Evolutionary conservation across 1,139 yeast species (phyloP), one percentile per base, ranked within the genome.

Genomic region (Kodamaea arcana): DNA sequence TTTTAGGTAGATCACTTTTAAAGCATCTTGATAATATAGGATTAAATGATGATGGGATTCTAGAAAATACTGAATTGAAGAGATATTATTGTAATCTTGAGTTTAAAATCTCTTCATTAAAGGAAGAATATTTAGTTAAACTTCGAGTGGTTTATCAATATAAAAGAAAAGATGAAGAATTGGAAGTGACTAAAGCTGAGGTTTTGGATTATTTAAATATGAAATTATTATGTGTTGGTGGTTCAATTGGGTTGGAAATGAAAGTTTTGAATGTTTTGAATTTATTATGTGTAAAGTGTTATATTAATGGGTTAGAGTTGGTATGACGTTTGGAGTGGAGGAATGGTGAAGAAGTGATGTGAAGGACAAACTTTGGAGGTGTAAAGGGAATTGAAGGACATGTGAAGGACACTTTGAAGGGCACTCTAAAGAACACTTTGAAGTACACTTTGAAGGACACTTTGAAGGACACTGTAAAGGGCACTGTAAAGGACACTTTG

Each of bases 281-380:
- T 12, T 37, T 44, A 37, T 27, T 27, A 11, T 33, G 27, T 11
- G 17, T 34, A 17, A 17, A 27, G 22, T 44, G 47, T 28, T 30
- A 18, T 13, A 37, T 44, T 15, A 31, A 41, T 29, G 46, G 44
- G 7, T 20, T 36, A n/a, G 39, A 35, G 29, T 27, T 35, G 29
- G 35, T 33, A n/a, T 17, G 4, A 25, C 17, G 17, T 25, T 41
- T 16, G 40, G 34, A 26, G 6, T 18, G 22, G n/a, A n/a, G n/a
- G n/a, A n/a, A n/a, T n/a, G n/a, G n/a, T n/a, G n/a, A n/a, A n/a
- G n/a, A n/a, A n/a, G n/a, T n/a, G n/a, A n/a, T n/a, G n/a, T n/a
- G n/a, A n/a, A n/a, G n/a, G n/a, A n/a, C n/a, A n/a, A n/a, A n/a
- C n/a, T n/a, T n/a, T n/a, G n/a, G n/a, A n/a, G n/a, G n/a, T n/a